Base-by-base conservation (phyloP, 441 rosid species). In the Hura crepitans region DNA sequence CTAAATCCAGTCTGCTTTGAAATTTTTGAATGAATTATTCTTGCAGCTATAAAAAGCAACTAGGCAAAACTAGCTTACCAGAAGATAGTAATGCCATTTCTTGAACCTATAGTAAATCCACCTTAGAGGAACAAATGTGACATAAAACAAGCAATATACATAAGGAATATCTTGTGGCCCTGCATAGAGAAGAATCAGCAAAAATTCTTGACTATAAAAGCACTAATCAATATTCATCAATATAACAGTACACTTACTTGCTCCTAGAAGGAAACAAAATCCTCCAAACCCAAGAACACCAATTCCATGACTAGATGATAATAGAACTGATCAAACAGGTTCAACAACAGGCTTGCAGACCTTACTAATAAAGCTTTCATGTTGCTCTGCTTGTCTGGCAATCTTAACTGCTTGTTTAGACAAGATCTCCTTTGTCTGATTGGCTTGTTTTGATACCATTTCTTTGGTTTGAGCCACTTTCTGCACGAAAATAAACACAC, bases 21-120 rank as follows among this genome's bases (percentile, higher is more conserved):
- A 12, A 23, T 12, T 13, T 13, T 62, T 33, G 9, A 22, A 54
- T 30, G 2, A 6, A 28, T 33, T 28, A 20, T 18, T 6, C 42
- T 20, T 54, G 50, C 7, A 35, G 33, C 49, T 12, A 66, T 4
- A 17, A 25, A 1, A 31, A 28, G 50, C 23, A 65, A 53, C 13
- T 50, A 71, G 58, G 59, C 17, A 42, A 8, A n/a, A 39, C 43
- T 57, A 79, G 69, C 80, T 85, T 85, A 94, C 99, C 89, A 94
- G 87, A 72, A 94, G 97, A 83, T 91, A 94, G 80, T 91, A 94
- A 77, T 94, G 99, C 99, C 94, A 89, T 79, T 94, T 94, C 85
- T 91, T 94, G 81, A 79, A 91, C 77, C 96, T 86, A 72, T 94
- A 94, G 79, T 94, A 91, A 64, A 94, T 88, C 99, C 99, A 94